phyloP scores from a whole-genome alignment of 2,329 filamentous ascomycete species.

The Pseudogymnoascus pannorum region DNA sequence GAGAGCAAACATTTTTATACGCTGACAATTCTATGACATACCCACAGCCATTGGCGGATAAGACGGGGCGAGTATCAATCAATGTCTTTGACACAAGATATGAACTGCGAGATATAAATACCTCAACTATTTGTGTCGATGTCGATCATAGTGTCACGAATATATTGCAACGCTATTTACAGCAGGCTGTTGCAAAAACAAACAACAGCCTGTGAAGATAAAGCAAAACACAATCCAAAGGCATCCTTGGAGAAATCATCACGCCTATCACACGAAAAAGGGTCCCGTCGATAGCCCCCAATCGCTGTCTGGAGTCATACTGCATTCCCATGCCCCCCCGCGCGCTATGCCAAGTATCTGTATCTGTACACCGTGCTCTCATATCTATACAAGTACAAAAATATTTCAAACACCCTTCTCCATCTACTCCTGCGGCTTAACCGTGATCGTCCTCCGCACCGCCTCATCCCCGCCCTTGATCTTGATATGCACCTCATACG shows the following conservation, averaged over 20 bases:
- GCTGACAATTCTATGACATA: conserved; percentile 4
- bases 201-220: neutral
- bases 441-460: conserved; percentile 35
- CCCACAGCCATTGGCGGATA: neutral
- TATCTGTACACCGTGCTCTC: neutral
- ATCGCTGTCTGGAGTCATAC: neutral
- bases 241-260: neutral
- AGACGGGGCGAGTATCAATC: neutral
- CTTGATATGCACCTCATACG: conserved; percentile 44
- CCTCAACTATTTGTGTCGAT: neutral
- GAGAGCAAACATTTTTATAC: neutral
- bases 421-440: conserved; percentile 32
- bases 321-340: neutral
- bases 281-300: neutral
- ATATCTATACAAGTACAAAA: conserved; percentile 16
- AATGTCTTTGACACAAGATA: neutral
- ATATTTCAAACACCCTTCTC: neutral
- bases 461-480: conserved; percentile 38
- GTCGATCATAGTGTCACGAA: neutral
- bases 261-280: neutral
- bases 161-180: neutral
- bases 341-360: neutral
- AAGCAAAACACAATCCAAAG: neutral
- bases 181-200: neutral
- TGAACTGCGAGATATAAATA: neutral